These are phyloP conservation scores for Aureobasidium sp. DNA, from an alignment of 2,329 filamentous ascomycete genomes.

Conservation along the genomic window DNA sequence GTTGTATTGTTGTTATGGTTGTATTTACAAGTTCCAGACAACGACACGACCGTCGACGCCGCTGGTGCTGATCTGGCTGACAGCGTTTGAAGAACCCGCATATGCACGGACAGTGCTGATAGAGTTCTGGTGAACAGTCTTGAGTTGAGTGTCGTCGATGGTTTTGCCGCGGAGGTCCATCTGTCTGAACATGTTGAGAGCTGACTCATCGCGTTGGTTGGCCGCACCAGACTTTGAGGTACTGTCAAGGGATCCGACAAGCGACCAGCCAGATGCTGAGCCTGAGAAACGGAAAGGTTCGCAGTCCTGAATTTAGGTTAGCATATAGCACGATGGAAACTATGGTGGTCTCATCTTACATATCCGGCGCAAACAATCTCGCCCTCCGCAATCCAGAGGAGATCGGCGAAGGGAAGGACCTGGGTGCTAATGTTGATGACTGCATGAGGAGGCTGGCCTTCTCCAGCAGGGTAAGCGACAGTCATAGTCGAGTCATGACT, in stretches of 20 bases:
- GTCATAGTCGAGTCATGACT: constrained; percentile 96
- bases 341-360: constrained; percentile 32
- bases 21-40: constrained; percentile 35
- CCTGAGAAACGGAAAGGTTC: constrained; percentile 88
- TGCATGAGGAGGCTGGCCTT: constrained; percentile 84
- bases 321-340: not conserved
- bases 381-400: constrained; percentile 84
- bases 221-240: constrained; percentile 17
- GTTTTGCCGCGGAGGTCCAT: constrained; percentile 96
- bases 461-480: constrained; percentile 85
- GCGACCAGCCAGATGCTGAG: constrained; percentile 69
- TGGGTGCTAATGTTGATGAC: constrained; percentile 85
- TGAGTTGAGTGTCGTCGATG: constrained; percentile 87
- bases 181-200: constrained; percentile 95
- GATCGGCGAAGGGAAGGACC: constrained; percentile 80
- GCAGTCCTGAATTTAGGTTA: constrained; percentile 42
- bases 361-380: constrained; percentile 96
- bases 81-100: constrained; percentile 44
- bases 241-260: constrained; percentile 68
- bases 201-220: constrained; percentile 74
- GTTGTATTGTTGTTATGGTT: not conserved
- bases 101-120: constrained; percentile 77
- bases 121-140: constrained; percentile 94
- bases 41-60: constrained; percentile 41
- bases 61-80: constrained; percentile 69